These are phyloP conservation scores for Sporothrix protearum DNA, from an alignment of 2,329 filamentous ascomycete genomes.

Conservation along the genomic window DNA sequence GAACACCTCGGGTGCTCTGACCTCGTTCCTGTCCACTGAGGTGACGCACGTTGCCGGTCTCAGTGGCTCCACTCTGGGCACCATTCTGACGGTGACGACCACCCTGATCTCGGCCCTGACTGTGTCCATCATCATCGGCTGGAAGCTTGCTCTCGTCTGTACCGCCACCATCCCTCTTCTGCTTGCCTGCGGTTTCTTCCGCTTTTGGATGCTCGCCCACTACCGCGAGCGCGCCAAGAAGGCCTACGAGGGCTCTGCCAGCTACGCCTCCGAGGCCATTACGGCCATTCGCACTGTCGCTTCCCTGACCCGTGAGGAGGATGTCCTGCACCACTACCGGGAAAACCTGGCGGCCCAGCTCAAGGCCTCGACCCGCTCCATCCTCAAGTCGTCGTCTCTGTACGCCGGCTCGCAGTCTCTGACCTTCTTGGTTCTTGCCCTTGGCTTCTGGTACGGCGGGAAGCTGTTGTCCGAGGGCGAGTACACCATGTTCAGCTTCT, in stretches of 20 bases:
- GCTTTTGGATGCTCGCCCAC: constrained; percentile 64
- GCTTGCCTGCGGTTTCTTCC: constrained; percentile 41
- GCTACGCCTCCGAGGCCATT: constrained; percentile 88
- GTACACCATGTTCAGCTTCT: constrained; percentile 82
- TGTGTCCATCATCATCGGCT: constrained; percentile 41
- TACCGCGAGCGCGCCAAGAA: constrained; percentile 77
- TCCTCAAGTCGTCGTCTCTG: constrained; percentile 71
- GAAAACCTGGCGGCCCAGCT: constrained; percentile 63
- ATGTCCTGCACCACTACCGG: constrained; percentile 72
- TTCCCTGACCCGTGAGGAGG: constrained; percentile 78
- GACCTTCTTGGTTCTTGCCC: constrained; percentile 76
- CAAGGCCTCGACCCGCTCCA: constrained; percentile 64
- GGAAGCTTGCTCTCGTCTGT: constrained; percentile 45
- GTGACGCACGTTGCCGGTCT: constrained; percentile 86
- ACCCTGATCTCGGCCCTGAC: constrained; percentile 73
- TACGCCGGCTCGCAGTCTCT: constrained; percentile 84
- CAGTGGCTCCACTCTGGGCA: constrained; percentile 82
- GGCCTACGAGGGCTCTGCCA: constrained; percentile 76
- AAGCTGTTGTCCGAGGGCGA: constrained; percentile 67
- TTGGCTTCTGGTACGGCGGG: constrained; percentile 92
- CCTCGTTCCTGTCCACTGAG: constrained; percentile 83
- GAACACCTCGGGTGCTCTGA: constrained; percentile 84
- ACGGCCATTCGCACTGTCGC: constrained; percentile 92
- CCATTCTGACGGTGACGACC: constrained; percentile 73
- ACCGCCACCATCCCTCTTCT: constrained; percentile 41